Evolutionary conservation across 75 land plant genomes (phyloP), one percentile per base, ranked within the genome.

Genomic region (Azolla pinnata): DNA sequence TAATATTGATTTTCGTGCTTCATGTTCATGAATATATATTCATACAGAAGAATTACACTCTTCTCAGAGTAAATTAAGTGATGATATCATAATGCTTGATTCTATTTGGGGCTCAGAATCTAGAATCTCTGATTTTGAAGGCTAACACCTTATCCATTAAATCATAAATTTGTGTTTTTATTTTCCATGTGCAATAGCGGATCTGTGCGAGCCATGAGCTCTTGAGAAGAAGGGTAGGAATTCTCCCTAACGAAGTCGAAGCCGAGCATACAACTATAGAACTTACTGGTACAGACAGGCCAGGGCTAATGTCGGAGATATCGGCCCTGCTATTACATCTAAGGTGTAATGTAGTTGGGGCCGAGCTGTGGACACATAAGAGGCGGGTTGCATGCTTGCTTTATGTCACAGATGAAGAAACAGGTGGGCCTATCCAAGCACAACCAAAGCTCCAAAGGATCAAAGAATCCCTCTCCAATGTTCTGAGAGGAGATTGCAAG

Each of bases 351-450:
- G 75, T 91, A 17, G 68, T 75, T n/a, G 86, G 77, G 40, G 97
- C 97, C 0, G 83, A 88, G 50, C 85, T 81, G 1, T 91, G 97
- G 97, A 90, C 83, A 12, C 97, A 91, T 68, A 91, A 87, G 28
- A 69, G 40, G 7, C 56, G 95, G 1, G 68, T 84, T 3, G 97
- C 97, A 10, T 88, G 86, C 44, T 73, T 91, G 14, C 70, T 81
- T 1, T 81, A 84, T 42, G 83, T 88, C 16, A 88, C 95, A 0
- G 97, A 92, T 40, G 67, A 82, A 63, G 63, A 52, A 14, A 78
- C 89, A n/a, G 73, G 78, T 12, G 57, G 32, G 24, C 78, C 97
- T 1, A 73, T 91, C 5, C 34, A 66, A 24, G 83, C 82, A 30
- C 63, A 61, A 14, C 63, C 71, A 14, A 77, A 65, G 64, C 79